phyloP scores from a whole-genome alignment of 345 rosid genomes.

The Lepidium aucheri region DNA sequence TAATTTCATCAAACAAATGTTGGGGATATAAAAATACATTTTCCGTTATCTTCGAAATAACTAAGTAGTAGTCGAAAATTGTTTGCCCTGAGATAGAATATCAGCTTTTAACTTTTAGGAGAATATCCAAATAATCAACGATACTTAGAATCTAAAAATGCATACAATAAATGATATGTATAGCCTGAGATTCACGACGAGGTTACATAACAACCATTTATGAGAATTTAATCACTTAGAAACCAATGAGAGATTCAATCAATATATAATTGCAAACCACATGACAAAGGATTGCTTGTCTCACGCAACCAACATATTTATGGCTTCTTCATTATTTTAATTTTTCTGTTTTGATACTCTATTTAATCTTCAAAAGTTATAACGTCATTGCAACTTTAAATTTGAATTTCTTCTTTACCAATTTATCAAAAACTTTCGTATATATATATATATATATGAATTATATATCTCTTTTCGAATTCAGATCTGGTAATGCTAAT shows the following conservation, averaged over 20 bases:
- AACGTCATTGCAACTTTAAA: background rate
- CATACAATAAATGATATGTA: background rate
- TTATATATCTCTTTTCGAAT: background rate
- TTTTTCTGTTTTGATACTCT: constrained; percentile 2
- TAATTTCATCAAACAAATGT: background rate
- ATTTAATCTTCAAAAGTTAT: background rate
- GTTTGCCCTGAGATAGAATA: background rate
- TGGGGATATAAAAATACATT: background rate
- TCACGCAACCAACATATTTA: constrained; percentile 15
- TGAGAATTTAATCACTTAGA: background rate
- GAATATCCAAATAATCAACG: background rate
- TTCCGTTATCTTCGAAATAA: background rate
- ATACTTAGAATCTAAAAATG: background rate
- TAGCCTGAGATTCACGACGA: background rate
- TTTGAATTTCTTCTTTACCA: background rate
- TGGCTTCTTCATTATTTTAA: background rate
- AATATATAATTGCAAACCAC: background rate
- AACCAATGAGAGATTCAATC: background rate
- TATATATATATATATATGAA: no score
- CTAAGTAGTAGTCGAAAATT: background rate
- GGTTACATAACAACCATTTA: background rate
- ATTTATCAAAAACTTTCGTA: background rate
- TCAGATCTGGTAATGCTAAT: background rate
- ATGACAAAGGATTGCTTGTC: constrained; percentile 7
- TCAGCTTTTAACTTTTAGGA: background rate